A percentile compares a stretch with the other conserved stretches of the same genome.
These are phyloP conservation scores for Ceratocystis cacaofunesta DNA, from an alignment of 2,329 filamentous ascomycete genomes.

Conservation along the genomic window DNA sequence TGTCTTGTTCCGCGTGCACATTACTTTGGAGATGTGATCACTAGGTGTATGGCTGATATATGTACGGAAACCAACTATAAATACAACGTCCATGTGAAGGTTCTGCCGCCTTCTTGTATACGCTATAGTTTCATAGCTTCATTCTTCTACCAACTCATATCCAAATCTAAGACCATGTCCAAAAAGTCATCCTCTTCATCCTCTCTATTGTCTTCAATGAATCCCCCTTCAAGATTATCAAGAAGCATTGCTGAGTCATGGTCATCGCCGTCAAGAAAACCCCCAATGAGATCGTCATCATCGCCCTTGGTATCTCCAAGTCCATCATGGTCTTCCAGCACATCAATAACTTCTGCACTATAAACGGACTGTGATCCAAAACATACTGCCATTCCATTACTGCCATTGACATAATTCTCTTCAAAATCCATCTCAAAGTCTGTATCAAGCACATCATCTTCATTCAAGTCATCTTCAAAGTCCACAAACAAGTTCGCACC, in stretches of 20 bases:
- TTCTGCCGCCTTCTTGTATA: not conserved
- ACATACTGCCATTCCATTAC: not conserved
- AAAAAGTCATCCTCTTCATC: not conserved
- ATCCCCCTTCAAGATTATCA: not conserved
- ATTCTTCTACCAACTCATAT: not conserved
- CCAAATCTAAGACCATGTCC: conserved; percentile 9
- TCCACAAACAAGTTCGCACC: not conserved
- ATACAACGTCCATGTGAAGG: not conserved
- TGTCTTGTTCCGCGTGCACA: not conserved
- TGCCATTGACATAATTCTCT: not conserved
- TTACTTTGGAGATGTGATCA: too few species aligned
- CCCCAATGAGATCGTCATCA: conserved; percentile 3
- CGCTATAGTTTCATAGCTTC: not conserved
- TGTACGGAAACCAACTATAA: not conserved
- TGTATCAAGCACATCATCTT: not conserved
- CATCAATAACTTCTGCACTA: not conserved
- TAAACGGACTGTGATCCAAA: not conserved
- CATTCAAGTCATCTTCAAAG: not conserved
- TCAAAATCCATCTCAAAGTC: conserved; percentile 8
- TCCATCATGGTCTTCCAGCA: not conserved
- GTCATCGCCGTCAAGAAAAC: not conserved
- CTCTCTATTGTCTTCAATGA: not conserved
- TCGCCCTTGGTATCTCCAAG: not conserved
- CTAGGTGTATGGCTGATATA: too few species aligned
- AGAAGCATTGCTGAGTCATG: not conserved